Evolutionary conservation across 2,329 filamentous ascomycete genomes (phyloP).

Genomic region (Neophaeococcomyces mojaviensis): DNA sequence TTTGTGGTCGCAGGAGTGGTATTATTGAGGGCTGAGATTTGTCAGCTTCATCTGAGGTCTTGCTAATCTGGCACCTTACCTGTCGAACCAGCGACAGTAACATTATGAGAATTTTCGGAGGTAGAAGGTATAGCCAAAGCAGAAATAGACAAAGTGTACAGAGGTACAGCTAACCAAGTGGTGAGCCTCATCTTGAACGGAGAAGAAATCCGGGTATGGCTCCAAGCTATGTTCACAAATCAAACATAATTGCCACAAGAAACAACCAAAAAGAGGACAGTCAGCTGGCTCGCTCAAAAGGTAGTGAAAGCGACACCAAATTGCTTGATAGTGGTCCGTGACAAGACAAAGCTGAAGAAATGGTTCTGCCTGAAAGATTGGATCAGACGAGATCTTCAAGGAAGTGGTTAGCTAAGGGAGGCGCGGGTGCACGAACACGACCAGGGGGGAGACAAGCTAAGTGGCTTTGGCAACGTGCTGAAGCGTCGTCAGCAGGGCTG

Average conservation of each 20-base stretch:
- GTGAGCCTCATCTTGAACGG: constrained; percentile 2
- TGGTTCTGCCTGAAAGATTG: constrained; percentile 1
- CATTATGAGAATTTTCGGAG: constrained; percentile 2
- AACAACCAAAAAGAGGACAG: background rate
- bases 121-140: constrained; percentile 1
- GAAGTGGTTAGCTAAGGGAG: background rate
- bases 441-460: background rate
- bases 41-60: background rate
- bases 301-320: background rate
- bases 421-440: too few relatives aligned
- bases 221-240: background rate
- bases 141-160: constrained; percentile 4
- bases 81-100: constrained; percentile 21
- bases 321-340: background rate
- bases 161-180: background rate
- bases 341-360: constrained; percentile 2
- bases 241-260: constrained; percentile 4
- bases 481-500: background rate
- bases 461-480: background rate
- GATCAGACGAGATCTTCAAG: background rate
- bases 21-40: background rate
- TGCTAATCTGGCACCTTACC: constrained; percentile 9
- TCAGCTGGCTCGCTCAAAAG: constrained; percentile 3
- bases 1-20: background rate
- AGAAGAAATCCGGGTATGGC: background rate